Conservation (phyloP, 2,329 filamentous ascomycete genomes). For the Talaromyces sp. region DNA sequence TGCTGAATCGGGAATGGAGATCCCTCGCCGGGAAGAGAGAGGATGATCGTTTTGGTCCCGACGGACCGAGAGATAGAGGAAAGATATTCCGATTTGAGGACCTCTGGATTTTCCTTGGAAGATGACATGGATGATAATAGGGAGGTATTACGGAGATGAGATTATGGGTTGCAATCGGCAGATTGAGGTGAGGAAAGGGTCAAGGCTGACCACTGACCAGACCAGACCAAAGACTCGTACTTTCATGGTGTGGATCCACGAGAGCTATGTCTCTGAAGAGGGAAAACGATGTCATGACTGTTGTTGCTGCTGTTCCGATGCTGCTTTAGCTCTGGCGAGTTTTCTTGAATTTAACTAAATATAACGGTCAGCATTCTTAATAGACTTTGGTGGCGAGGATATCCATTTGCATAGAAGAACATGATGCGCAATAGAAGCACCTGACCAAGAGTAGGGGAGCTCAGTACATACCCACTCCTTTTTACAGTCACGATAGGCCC, state of each 20-base stretch:
- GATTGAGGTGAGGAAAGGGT: neutral
- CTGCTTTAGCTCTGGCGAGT: constrained; percentile 15
- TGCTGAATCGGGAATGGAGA: constrained; percentile 19
- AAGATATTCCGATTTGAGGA: neutral
- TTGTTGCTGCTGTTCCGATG: neutral
- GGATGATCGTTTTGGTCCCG: neutral
- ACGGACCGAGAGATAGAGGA: neutral
- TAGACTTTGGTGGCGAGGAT: neutral
- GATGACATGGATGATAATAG: neutral
- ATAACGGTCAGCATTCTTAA: neutral
- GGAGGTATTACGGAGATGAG: neutral
- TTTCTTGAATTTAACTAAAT: constrained; percentile 19
- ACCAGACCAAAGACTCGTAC: neutral
- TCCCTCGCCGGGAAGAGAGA: constrained; percentile 1
- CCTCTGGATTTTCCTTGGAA: neutral
- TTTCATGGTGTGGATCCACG: neutral
- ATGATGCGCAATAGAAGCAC: neutral
- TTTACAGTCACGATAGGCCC: constrained; percentile 92
- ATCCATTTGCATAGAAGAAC: neutral
- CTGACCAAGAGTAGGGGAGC: neutral
- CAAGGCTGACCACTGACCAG: neutral
- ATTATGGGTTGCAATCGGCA: neutral
- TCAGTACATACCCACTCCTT: constrained; percentile 74
- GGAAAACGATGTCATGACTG: neutral
- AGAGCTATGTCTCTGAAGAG: neutral